These are phyloP conservation scores for Ogataea chonburiensis DNA, from an alignment of 805 yeast species.

Conservation along the genomic window DNA sequence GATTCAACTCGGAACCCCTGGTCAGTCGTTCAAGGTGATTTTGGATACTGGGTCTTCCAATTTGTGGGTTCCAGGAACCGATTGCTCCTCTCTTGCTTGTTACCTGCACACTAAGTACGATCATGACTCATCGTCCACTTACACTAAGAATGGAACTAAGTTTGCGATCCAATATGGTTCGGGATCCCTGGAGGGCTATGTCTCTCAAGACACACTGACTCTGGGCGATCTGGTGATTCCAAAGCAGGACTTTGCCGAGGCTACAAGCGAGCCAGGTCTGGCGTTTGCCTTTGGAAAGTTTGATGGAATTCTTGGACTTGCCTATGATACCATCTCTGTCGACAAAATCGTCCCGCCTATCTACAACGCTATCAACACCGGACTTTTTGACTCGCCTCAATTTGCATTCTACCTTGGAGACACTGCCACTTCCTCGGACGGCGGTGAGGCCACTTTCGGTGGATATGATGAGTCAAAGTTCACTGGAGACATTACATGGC, in stretches of 20 bases:
- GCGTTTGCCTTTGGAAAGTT: slow-evolving; percentile 98
- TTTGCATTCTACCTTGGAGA: slow-evolving; percentile 93
- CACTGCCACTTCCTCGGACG: slow-evolving; percentile 59
- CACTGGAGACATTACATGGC: slow-evolving; percentile 85
- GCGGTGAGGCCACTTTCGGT: slow-evolving; percentile 95
- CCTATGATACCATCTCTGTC: slow-evolving; percentile 87
- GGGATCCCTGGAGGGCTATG: slow-evolving; percentile 88
- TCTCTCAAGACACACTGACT: slow-evolving; percentile 79
- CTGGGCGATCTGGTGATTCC: slow-evolving; percentile 85
- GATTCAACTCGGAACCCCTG: slow-evolving; percentile 88
- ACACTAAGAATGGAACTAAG: slow-evolving; percentile 81
- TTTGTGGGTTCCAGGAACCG: slow-evolving; percentile 91
- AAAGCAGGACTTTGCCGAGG: slow-evolving; percentile 93
- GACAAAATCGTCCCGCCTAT: slow-evolving; percentile 90
- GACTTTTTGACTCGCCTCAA: slow-evolving; percentile 77
- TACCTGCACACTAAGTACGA: slow-evolving; percentile 90
- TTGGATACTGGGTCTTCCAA: slow-evolving; percentile 96
- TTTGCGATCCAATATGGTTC: slow-evolving; percentile 90
- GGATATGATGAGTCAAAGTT: slow-evolving; percentile 79
- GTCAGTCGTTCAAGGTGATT: slow-evolving; percentile 88
- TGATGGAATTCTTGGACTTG: slow-evolving; percentile 96
- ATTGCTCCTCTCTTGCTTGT: slow-evolving; percentile 93
- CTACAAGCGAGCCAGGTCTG: slow-evolving; percentile 95
- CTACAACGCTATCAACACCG: slow-evolving; percentile 81
- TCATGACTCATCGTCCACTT: slow-evolving; percentile 77